Percentiles rank a stretch among this genome's conserved stretches.
These are phyloP conservation scores for Micractinium conductrix DNA, from an alignment of 139 green algal species.

Conservation along the genomic window DNA sequence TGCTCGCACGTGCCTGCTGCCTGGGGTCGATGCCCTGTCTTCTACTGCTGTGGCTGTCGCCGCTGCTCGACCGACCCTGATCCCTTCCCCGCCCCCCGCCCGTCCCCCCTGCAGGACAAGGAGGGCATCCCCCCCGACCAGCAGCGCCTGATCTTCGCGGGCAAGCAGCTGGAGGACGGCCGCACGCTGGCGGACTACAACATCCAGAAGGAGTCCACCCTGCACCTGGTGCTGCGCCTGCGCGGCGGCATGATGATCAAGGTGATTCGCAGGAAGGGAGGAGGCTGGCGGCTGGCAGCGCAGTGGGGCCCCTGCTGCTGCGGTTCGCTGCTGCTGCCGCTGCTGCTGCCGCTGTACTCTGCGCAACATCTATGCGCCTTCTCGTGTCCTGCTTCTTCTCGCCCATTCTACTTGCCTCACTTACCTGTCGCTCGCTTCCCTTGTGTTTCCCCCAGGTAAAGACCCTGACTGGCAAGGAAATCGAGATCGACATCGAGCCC, in stretches of 20 bases:
- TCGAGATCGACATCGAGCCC: slow-evolving; percentile 99
- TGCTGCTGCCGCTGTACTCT: too few relatives aligned
- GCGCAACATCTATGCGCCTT: too few relatives aligned
- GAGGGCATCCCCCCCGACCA: slow-evolving; percentile 92
- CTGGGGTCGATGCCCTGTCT: neutral
- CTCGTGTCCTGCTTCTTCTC: neutral
- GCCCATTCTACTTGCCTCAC: neutral
- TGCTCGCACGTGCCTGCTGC: neutral
- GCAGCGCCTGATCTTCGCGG: slow-evolving; percentile 96
- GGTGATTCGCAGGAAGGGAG: slow-evolving; percentile 51
- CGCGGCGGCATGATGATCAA: slow-evolving; percentile 88
- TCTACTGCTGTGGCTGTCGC: neutral
- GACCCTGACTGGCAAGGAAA: slow-evolving; percentile 99
- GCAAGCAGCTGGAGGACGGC: slow-evolving; percentile 97
- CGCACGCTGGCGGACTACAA: slow-evolving; percentile 96
- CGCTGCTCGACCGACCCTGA: neutral
- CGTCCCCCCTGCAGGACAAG: slow-evolving; percentile 85
- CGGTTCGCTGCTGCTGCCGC: too few relatives aligned
- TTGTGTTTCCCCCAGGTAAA: slow-evolving; percentile 77
- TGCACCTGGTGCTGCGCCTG: slow-evolving; percentile 95
- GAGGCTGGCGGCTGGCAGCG: too few relatives aligned
- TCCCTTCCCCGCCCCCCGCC: neutral
- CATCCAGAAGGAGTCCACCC: slow-evolving; percentile 97
- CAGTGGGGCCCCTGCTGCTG: too few relatives aligned
- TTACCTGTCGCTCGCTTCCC: too few relatives aligned